Base-by-base conservation (phyloP, 2,329 filamentous ascomycete species). In the Beauveria sp. region DNA sequence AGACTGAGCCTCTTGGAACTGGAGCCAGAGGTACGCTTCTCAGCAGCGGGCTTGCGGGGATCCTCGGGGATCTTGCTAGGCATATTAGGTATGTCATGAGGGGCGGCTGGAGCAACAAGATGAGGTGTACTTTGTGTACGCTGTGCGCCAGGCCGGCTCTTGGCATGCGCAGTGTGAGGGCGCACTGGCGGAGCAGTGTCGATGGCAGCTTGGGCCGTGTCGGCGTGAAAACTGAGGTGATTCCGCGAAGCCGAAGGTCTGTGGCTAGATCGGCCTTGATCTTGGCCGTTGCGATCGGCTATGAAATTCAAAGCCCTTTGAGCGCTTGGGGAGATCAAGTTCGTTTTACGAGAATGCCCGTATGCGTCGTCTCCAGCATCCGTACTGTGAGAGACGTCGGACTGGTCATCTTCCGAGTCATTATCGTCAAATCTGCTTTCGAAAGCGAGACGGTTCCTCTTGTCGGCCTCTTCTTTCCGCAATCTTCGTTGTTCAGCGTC, bases 1-100 rank as follows among this genome's bases (percentile, higher is more conserved):
- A 87, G 85, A 73, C 82, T 85, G 61, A 85, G 77, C 63, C 82
- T 78, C 74, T 86, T 86, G 52, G 75, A 74, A 69, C 80, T 84
- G 55, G 80, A 81, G 46, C 75, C 75, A 31, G 83, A 86, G 53
- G 77, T 75, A 38, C 81, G 79, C 65, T 83, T 81, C 60, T 82
- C 79, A 53, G 69, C 69, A 60, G 67, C 69, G 50, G 71, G 63
- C 59, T 69, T 69, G 60, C 69, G 67, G 40, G 65, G 66, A 28
- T 65, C 65, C 48, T 79, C 75, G 50, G 78, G 76, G 9, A 67
- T 66, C 51, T 69, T 74, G 42, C 58, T 65, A 5, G 59, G 46
- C 7, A 69, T 64, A 10, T 63, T 57, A 34, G 70, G 61, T 7
- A 68, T 62, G 40, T 71, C 68, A 14, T 69, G 18, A 22, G 63